Conservation (phyloP, 2,329 filamentous ascomycete genomes). For the Xylaria sp. region DNA sequence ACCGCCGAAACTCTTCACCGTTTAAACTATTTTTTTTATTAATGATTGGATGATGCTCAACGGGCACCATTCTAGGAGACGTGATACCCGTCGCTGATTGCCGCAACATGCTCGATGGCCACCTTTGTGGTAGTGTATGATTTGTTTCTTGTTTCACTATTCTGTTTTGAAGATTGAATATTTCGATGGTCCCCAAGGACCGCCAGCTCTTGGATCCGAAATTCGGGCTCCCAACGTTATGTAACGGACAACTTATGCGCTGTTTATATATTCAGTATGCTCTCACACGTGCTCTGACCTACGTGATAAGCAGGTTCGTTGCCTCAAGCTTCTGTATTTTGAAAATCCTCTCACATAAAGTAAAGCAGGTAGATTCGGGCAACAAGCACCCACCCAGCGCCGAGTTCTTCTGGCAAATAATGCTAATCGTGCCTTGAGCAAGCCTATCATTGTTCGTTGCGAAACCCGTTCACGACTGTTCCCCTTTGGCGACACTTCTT, state of each 20-base stretch:
- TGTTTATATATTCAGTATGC: slow-evolving; percentile 12
- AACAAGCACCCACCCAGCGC: slow-evolving; percentile 10
- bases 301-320: background rate
- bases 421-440: slow-evolving; percentile 18
- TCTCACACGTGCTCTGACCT: background rate
- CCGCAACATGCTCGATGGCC: slow-evolving; percentile 7
- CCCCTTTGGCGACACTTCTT: slow-evolving; percentile 21
- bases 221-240: slow-evolving; percentile 25
- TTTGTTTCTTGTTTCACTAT: no score
- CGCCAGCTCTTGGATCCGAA: slow-evolving; percentile 13
- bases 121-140: slow-evolving; percentile 5
- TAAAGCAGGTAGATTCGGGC: slow-evolving; percentile 15
- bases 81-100: background rate
- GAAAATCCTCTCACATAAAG: slow-evolving; percentile 17
- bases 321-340: slow-evolving; percentile 23
- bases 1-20: background rate
- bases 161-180: no score
- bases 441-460: slow-evolving; percentile 18
- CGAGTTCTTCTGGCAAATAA: slow-evolving; percentile 15
- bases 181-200: background rate
- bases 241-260: slow-evolving; percentile 21
- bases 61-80: background rate
- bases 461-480: background rate
- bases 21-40: slow-evolving; percentile 11
- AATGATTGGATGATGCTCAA: background rate